These are phyloP conservation scores for Crithidia fasciculata DNA, from an alignment of 208 protist species.

Conservation along the genomic window DNA sequence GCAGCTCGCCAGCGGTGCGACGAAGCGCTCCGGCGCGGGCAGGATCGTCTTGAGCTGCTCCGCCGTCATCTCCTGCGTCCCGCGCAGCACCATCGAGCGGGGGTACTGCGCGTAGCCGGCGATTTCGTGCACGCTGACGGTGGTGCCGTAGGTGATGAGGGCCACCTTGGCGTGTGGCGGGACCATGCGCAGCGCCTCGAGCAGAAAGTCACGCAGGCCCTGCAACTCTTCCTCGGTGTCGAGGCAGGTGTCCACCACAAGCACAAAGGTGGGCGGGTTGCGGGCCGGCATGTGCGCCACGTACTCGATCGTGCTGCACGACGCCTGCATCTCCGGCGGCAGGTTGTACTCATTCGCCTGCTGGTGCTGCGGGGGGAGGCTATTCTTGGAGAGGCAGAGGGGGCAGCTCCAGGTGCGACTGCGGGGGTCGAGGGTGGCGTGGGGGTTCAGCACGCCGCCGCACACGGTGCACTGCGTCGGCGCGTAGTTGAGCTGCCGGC, in stretches of 20 bases:
- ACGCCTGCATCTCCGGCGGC: conserved; percentile 33
- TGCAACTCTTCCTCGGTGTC: conserved; percentile 93
- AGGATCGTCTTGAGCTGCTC: conserved; percentile 59
- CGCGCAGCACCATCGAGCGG: conserved; percentile 82
- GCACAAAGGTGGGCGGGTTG: conserved; percentile 87
- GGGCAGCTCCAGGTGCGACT: conserved; percentile 93
- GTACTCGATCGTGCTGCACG: conserved; percentile 95
- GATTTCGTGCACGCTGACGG: conserved; percentile 92
- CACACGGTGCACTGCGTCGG: conserved; percentile 95
- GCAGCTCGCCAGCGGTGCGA: conserved; percentile 77
- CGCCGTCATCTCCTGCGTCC: conserved; percentile 75
- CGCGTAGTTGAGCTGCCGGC: conserved; percentile 91
- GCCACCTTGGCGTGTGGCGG: conserved; percentile 94
- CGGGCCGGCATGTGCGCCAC: conserved; percentile 55
- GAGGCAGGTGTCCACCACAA: conserved; percentile 98
- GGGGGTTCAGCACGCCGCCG: conserved; percentile 95
- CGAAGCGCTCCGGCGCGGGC: conserved; percentile 58
- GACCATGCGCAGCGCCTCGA: conserved; percentile 90
- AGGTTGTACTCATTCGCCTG: conserved; percentile 88
- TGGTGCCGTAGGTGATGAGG: conserved; percentile 98
- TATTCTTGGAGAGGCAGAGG: conserved; percentile 94
- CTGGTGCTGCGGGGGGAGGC: conserved; percentile 95
- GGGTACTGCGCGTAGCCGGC: conserved; percentile 73
- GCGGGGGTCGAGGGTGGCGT: conserved; percentile 73
- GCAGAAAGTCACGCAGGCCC: conserved; percentile 94